Evolutionary conservation across 2,329 filamentous ascomycete species (phyloP).

Genomic region (Fusarium redolens): DNA sequence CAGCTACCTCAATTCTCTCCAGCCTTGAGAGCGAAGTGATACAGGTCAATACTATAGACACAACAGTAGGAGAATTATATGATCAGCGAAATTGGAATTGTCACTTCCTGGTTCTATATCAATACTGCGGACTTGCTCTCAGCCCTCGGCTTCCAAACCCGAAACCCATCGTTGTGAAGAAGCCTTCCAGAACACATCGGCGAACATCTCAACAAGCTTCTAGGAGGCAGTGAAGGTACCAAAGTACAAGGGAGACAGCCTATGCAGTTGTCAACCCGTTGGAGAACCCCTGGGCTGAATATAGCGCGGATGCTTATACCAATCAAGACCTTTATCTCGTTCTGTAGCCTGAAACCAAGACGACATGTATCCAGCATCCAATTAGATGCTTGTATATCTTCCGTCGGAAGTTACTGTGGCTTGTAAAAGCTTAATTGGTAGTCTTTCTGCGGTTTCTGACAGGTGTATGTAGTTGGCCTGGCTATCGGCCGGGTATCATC

Average conservation of each 20-base stretch:
- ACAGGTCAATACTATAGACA: fast-evolving
- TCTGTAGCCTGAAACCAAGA: not conserved
- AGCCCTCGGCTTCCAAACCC: not conserved
- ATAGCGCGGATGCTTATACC: not conserved
- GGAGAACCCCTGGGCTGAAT: not conserved
- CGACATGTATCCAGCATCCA: not conserved
- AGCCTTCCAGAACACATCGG: not conserved
- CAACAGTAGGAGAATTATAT: fast-evolving
- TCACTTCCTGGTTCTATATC: too few relatives aligned
- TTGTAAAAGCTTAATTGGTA: not conserved
- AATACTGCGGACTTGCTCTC: too few relatives aligned
- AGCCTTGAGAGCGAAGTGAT: not conserved
- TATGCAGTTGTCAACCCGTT: not conserved
- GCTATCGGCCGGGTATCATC: fast-evolving
- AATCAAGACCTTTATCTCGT: not conserved
- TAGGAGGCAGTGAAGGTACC: not conserved
- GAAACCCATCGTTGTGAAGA: not conserved
- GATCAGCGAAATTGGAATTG: fast-evolving
- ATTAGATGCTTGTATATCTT: fast-evolving
- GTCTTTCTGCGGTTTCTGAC: fast-evolving
- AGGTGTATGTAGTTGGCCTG: not conserved
- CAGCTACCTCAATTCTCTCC: not conserved
- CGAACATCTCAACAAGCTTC: not conserved
- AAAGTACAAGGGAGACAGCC: fast-evolving
- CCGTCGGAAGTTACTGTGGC: not conserved